Base-by-base conservation (phyloP, 805 yeast species). In the Sugiyamaella smithiae region DNA sequence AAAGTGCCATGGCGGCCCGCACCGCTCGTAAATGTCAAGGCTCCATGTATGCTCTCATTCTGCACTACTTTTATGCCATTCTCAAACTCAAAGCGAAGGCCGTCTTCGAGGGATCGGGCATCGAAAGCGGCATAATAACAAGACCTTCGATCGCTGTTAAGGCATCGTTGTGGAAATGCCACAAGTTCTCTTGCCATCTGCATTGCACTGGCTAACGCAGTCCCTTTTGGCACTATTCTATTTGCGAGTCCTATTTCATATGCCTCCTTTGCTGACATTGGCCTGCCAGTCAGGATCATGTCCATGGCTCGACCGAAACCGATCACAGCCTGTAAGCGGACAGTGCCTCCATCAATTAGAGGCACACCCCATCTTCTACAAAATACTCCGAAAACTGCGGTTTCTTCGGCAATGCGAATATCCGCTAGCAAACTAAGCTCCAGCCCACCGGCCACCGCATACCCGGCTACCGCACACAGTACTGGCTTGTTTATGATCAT, bases 331-430 rank as follows among this genome's bases (percentile, higher is more conserved):
- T 70, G 64, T 42, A 72, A 58, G 22, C 76, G 64, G 51, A 70
- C 72, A 2, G 76, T 71, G 8, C 75, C 77, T 14, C 77, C 77
- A 22, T 74, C 74, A 1, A 75, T 76, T 32, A 79, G 79, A 26
- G 75, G 58, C 12, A 73, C 66, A 1, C 75, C 77, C 23, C 73
- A 54, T 23, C 66, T 60, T 28, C 72, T 67, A 55, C 72, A 76
- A 5, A 76, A 74, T 14, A 70, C 67, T 0, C 74, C 76, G 43
- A 72, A 68, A 17, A 49, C 42, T 4, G 75, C 67, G 19, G 45
- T 51, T 7, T 57, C 50, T 4, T 69, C 60, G 19, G 68, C 58
- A 23, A 72, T 71, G 25, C 74, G 57, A 47, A 72, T 63, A 52
- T 72, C 77, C 17, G 67, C 57, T 20, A 64, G 52, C 64, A 72